Evolutionary conservation across 1,284 basidiomycete genomes (phyloP).

Genomic region (Sanghuangporus sanghuang): DNA sequence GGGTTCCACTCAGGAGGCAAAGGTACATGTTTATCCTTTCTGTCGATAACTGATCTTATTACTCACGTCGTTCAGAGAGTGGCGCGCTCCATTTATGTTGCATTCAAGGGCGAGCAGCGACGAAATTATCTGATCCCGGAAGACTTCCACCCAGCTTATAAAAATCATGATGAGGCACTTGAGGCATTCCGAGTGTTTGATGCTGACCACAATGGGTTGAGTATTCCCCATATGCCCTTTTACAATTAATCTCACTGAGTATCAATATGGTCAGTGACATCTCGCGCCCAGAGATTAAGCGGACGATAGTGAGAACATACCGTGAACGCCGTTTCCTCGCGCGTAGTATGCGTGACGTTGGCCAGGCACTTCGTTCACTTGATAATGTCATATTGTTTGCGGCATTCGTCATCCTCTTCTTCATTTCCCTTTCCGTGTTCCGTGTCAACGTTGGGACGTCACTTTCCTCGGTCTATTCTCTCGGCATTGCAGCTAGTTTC

Average conservation of each 20-base stretch:
- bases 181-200: constrained; percentile 75
- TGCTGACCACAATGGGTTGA: constrained; percentile 60
- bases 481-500: constrained; percentile 67
- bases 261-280: constrained; percentile 42
- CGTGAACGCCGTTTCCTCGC: constrained; percentile 68
- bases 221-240: background rate
- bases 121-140: constrained; percentile 57
- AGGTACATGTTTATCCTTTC: constrained; percentile 35
- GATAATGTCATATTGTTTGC: constrained; percentile 58
- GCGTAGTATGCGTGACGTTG: constrained; percentile 69
- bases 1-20: constrained; percentile 56
- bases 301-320: constrained; percentile 65
- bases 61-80: constrained; percentile 40
- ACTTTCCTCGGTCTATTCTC: constrained; percentile 62
- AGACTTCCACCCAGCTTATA: constrained; percentile 71
- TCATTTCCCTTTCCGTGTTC: constrained; percentile 69
- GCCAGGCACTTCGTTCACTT: constrained; percentile 56
- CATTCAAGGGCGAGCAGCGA: constrained; percentile 47
- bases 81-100: constrained; percentile 62
- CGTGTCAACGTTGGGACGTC: constrained; percentile 55
- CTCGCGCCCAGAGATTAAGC: constrained; percentile 73
- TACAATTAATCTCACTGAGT: background rate
- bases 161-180: constrained; percentile 48
- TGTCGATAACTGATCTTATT: constrained; percentile 18
- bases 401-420: constrained; percentile 60